phyloP scores from a whole-genome alignment of 257 asterid genomes.

The Capsicum baccatum region DNA sequence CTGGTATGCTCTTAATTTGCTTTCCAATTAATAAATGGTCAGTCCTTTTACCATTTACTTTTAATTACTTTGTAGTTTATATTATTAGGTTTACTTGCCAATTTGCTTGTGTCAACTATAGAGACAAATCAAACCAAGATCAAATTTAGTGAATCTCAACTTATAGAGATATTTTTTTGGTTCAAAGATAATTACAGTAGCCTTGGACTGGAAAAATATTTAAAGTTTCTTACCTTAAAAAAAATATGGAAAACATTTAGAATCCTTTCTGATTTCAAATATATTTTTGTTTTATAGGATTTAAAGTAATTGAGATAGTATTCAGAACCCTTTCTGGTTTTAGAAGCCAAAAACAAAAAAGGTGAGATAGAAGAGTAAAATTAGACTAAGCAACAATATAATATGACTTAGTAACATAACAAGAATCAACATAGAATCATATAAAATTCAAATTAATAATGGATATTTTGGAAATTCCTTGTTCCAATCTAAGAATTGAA shows the following conservation, averaged over 20 bases:
- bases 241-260: background rate
- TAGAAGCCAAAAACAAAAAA: background rate
- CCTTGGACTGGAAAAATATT: background rate
- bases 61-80: background rate
- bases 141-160: background rate
- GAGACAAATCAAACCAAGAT: background rate
- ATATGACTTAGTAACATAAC: background rate
- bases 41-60: background rate
- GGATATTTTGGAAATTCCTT: too few relatives aligned
- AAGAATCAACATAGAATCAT: background rate
- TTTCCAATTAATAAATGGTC: background rate
- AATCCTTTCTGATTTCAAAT: too few relatives aligned
- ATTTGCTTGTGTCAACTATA: background rate
- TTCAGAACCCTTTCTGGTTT: background rate
- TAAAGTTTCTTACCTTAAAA: background rate
- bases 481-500: too few relatives aligned
- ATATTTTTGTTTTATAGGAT: too few relatives aligned
- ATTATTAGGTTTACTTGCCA: background rate
- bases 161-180: background rate
- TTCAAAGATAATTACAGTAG: background rate
- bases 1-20: background rate
- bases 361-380: background rate
- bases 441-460: too few relatives aligned
- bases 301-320: too few relatives aligned
- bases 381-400: background rate